Conservation (phyloP, 148 eudicot genomes). For the Nepenthes mirabilis region DNA sequence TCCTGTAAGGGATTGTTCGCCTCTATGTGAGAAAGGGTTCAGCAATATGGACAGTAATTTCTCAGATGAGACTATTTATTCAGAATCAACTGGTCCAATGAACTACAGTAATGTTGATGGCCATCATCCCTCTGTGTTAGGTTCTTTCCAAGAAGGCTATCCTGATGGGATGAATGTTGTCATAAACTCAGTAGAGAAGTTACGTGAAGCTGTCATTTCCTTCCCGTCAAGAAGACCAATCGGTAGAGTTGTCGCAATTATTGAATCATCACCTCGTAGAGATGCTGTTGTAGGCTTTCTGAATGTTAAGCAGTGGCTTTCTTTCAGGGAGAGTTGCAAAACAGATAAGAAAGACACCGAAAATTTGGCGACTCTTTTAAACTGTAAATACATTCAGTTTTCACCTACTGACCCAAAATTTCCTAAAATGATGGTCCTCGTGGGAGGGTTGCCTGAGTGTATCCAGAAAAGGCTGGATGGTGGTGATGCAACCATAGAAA, state of each 20-base stretch:
- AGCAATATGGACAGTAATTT: slow-evolving; percentile 6
- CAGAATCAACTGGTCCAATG: slow-evolving; percentile 13
- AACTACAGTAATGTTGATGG: slow-evolving; percentile 15
- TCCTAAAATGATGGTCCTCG: slow-evolving; percentile 62
- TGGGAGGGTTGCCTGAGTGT: slow-evolving; percentile 40
- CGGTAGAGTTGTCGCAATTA: slow-evolving; percentile 63
- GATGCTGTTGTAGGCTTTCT: slow-evolving; percentile 69
- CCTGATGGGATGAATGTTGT: slow-evolving; percentile 16
- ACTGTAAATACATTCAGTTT: slow-evolving; percentile 35
- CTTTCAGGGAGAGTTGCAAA: slow-evolving; percentile 20
- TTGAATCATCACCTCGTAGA: slow-evolving; percentile 56
- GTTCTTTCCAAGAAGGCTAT: slow-evolving; percentile 14
- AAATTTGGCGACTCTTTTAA: slow-evolving; percentile 13
- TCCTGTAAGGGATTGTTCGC: slow-evolving; percentile 6
- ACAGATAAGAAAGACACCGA: slow-evolving; percentile 34
- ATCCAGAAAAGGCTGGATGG: slow-evolving; percentile 53
- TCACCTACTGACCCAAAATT: slow-evolving; percentile 69
- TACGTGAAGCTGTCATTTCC: slow-evolving; percentile 31
- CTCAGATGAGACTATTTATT: slow-evolving; percentile 11
- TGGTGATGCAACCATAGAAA: slow-evolving; percentile 50
- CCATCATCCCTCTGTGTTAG: slow-evolving; percentile 11
- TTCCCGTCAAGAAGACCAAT: slow-evolving; percentile 75
- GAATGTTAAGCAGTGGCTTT: slow-evolving; percentile 38
- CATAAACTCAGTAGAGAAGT: slow-evolving; percentile 32
- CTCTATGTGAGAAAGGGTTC: slow-evolving; percentile 10